phyloP scores from a whole-genome alignment of 2,329 filamentous ascomycete species.

The Penicillium brasilianum region DNA sequence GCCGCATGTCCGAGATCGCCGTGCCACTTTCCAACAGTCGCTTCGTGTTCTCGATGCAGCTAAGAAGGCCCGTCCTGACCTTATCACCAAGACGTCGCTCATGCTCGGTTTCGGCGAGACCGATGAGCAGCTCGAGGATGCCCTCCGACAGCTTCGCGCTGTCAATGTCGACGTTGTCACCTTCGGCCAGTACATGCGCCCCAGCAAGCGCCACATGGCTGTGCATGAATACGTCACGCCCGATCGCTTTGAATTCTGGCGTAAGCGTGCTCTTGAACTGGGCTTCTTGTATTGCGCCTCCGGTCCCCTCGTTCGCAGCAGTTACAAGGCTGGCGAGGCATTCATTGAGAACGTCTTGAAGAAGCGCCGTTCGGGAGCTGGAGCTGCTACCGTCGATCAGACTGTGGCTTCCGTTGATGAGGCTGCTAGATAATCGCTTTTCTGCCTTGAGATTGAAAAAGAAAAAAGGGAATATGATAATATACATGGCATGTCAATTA shows the following conservation, averaged over 20 bases:
- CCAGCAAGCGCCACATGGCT: slow-evolving; percentile 96
- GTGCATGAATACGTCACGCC: slow-evolving; percentile 95
- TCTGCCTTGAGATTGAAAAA: slow-evolving; percentile 7
- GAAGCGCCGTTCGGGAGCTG: slow-evolving; percentile 63
- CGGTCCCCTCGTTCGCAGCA: slow-evolving; percentile 88
- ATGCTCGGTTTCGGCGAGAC: slow-evolving; percentile 96
- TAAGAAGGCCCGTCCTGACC: slow-evolving; percentile 73
- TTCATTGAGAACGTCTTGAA: slow-evolving; percentile 98
- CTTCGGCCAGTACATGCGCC: slow-evolving; percentile 99
- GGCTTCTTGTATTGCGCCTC: slow-evolving; percentile 97
- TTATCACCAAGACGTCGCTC: slow-evolving; percentile 98
- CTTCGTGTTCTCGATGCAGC: slow-evolving; percentile 78
- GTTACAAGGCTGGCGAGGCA: slow-evolving; percentile 96
- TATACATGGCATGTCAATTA: neutral
- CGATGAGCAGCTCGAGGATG: slow-evolving; percentile 80
- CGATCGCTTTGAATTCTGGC: slow-evolving; percentile 89
- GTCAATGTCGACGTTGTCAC: slow-evolving; percentile 91
- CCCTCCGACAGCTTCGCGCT: slow-evolving; percentile 78
- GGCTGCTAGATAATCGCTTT: slow-evolving; percentile 33
- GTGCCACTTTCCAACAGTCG: slow-evolving; percentile 87
- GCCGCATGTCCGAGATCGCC: slow-evolving; percentile 84
- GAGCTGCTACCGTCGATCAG: slow-evolving; percentile 33
- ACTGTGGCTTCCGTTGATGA: slow-evolving; percentile 32
- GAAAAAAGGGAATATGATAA: slow-evolving; percentile 12
- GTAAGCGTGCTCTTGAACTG: slow-evolving; percentile 85